phyloP scores from a whole-genome alignment of 2,329 filamentous ascomycete genomes.

The Arachnomyces sp. region DNA sequence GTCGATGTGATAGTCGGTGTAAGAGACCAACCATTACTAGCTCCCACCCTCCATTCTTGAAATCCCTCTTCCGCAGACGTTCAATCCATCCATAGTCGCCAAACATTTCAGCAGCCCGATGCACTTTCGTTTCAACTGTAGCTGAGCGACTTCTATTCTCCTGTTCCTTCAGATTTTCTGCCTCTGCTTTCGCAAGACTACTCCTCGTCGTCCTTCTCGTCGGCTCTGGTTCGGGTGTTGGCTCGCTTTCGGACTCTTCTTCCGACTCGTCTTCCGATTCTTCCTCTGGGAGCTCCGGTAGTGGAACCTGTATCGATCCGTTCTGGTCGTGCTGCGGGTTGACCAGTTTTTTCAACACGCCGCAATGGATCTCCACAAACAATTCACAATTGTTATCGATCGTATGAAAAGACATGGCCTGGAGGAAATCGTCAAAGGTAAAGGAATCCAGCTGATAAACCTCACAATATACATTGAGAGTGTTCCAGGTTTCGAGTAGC shows the following conservation, averaged over 20 bases:
- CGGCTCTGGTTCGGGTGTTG: constrained; percentile 63
- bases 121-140: constrained; percentile 27
- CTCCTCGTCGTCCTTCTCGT: constrained; percentile 69
- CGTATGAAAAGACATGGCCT: constrained; percentile 71
- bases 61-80: constrained; percentile 71
- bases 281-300: constrained; percentile 66
- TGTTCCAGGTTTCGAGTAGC: constrained; percentile 89
- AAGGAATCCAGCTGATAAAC: constrained; percentile 93
- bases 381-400: constrained; percentile 61
- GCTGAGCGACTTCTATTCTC: constrained; percentile 42
- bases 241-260: constrained; percentile 46
- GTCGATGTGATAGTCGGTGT: constrained; percentile 71
- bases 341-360: constrained; percentile 79
- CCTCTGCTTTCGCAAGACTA: constrained; percentile 73
- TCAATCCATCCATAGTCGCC: constrained; percentile 74
- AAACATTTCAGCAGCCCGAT: constrained; percentile 64
- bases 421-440: constrained; percentile 91
- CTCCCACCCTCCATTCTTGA: constrained; percentile 84
- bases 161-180: constrained; percentile 57
- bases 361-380: constrained; percentile 84
- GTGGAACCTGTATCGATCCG: constrained; percentile 67
- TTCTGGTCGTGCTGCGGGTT: constrained; percentile 60
- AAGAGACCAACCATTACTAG: constrained; percentile 79
- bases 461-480: constrained; percentile 94
- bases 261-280: constrained; percentile 57